Evolutionary conservation across 352 stramenopile species (phyloP), one percentile per base, ranked within the genome.

Genomic region (Phytophthora pinifolia): DNA sequence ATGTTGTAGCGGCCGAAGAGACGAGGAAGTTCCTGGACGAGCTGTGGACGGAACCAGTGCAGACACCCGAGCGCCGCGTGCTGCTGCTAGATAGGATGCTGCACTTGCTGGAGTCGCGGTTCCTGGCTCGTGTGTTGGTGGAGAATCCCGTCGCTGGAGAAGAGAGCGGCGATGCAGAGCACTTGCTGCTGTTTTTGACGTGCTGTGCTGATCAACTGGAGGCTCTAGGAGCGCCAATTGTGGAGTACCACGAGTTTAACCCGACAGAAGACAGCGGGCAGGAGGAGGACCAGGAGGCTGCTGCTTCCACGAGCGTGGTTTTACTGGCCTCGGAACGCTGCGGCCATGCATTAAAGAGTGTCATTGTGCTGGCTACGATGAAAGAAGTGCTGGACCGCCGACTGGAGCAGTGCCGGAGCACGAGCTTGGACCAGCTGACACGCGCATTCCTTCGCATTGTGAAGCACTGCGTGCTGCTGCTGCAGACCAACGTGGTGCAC

Each of bases 251-350:
- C 33, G 49, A 60, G 15, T 35, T 31, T 6, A 62, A 53, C 39
- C 27, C 58, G 46, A 47, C 31, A 17, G 32, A 42, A 14, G 42
- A 58, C 10, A 33, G 31, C 1, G 10, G 49, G 31, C 8, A 59
- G 47, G 53, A 69, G 12, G 45, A 72, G 6, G 54, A 46, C 0
- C n/a, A n/a, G n/a, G 25, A 57, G 41, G 44, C 55, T 25, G 50
- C 49, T 22, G 39, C 63, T 3, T 80, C 82, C 22, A 88, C 79
- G 6, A 91, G 82, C 27, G 76, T 79, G 15, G 79, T 93, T 30
- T 50, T 93, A 12, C n/a, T 83, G 15, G 78, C 83, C 12, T 91
- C 83, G 2, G 80, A 93, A 47, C 83, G 83, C 25, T 90, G 76
- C 59, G 71, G 79, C 3, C 67, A 82, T 47, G 74, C 79, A 14